Conservation (phyloP, 441 rosid species). For the Syzygium malaccense region DNA sequence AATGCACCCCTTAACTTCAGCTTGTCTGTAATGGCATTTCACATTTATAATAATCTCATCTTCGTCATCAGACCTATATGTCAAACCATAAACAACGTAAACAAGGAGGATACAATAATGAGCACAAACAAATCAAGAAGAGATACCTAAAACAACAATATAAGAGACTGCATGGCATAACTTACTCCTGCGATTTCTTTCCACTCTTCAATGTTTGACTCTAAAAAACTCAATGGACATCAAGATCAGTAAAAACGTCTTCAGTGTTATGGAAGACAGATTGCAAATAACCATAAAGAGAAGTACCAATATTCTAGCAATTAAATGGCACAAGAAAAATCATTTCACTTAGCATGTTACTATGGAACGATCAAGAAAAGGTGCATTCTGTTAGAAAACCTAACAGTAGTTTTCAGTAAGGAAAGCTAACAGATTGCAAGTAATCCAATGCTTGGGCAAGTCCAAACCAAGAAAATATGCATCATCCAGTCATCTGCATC, state of each 20-base stretch:
- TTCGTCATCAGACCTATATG: conserved; percentile 43
- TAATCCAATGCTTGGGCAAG: background rate
- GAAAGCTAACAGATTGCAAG: background rate
- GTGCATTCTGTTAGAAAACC: background rate
- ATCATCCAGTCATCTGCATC: background rate
- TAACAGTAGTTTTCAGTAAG: background rate
- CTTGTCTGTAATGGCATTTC: conserved; percentile 80
- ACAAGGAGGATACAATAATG: background rate
- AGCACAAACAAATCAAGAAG: background rate
- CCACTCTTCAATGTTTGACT: conserved; percentile 29
- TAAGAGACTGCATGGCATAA: conserved; percentile 13
- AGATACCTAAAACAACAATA: conserved; percentile 6
- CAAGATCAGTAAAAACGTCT: conserved; percentile 14
- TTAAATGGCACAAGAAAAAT: background rate
- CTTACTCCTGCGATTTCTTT: conserved; percentile 42
- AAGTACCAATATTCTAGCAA: background rate
- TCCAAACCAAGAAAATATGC: background rate
- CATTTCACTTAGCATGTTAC: background rate
- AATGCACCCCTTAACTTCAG: conserved; percentile 40
- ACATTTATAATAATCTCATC: conserved; percentile 74
- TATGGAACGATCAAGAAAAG: background rate
- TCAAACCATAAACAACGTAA: conserved; percentile 13
- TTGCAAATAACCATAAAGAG: conserved; percentile 1
- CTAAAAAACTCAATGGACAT: conserved; percentile 34
- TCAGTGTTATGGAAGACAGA: background rate